Conservation (phyloP, 768 basidiomycete species). For the Amanita phalloides region DNA sequence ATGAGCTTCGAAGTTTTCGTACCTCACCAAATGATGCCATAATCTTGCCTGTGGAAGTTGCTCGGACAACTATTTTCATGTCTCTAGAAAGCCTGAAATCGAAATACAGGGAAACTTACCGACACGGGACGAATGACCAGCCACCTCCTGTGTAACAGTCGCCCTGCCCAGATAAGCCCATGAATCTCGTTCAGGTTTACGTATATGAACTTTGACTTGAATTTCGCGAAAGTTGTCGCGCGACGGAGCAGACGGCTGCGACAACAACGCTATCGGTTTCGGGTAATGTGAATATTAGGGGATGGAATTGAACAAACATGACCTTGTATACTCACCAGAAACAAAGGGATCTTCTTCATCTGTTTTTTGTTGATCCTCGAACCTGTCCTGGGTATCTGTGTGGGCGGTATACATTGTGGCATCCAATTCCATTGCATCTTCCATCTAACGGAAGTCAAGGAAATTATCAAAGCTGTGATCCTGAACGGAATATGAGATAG, state of each 20-base stretch:
- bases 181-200: constrained; percentile 66
- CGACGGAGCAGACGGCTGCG: constrained; percentile 10
- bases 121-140: constrained; percentile 70
- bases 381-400: constrained; percentile 5
- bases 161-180: constrained; percentile 80
- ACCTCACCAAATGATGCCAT: constrained; percentile 67
- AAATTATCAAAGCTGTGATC: neutral
- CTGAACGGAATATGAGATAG: neutral
- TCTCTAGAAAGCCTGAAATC: neutral
- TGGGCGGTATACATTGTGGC: constrained; percentile 8
- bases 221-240: constrained; percentile 66
- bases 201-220: constrained; percentile 77
- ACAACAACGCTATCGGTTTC: neutral
- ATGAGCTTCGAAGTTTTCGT: constrained; percentile 11
- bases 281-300: neutral
- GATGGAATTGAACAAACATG: neutral
- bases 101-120: constrained; percentile 34
- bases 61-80: constrained; percentile 43
- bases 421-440: constrained; percentile 38
- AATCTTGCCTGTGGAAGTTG: constrained; percentile 54
- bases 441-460: constrained; percentile 15
- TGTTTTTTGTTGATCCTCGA: neutral
- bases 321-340: neutral
- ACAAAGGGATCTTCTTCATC: neutral
- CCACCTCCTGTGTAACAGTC: constrained; percentile 62